Evolutionary conservation across 257 asterid genomes (phyloP).

Genomic region (Eustoma russellianum): DNA sequence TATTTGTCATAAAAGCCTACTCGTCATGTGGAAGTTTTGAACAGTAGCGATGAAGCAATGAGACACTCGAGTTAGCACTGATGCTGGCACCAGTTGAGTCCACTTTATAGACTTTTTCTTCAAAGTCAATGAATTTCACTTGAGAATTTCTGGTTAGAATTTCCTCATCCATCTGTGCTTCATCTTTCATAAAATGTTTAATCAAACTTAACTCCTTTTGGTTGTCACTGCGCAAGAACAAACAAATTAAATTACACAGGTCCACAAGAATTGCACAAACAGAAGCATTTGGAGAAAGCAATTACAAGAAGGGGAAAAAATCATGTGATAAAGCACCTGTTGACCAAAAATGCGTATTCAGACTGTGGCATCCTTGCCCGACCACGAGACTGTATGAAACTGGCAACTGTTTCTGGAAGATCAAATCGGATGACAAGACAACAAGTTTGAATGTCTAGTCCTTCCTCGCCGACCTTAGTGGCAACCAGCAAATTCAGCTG

Average conservation of each 20-base stretch:
- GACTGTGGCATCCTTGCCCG: constrained; percentile 98
- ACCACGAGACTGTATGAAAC: constrained; percentile 97
- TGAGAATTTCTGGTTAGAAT: constrained; percentile 53
- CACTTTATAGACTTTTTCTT: constrained; percentile 60
- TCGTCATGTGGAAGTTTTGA: constrained; percentile 92
- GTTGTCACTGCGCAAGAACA: constrained; percentile 44
- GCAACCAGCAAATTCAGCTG: constrained; percentile 94
- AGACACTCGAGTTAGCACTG: constrained; percentile 62
- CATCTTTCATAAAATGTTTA: constrained; percentile 59
- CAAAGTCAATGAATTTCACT: constrained; percentile 29
- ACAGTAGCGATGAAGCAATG: constrained; percentile 84
- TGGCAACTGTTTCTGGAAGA: constrained; percentile 96
- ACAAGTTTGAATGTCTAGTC: constrained; percentile 98
- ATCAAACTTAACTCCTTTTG: constrained; percentile 57
- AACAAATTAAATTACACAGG: constrained; percentile 13
- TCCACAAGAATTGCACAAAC: constrained; percentile 11
- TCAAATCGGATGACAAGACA: constrained; percentile 98
- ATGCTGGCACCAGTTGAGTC: constrained; percentile 78
- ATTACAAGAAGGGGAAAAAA: background rate
- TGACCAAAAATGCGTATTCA: constrained; percentile 85
- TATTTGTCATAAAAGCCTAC: constrained; percentile 37
- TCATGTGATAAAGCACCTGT: constrained; percentile 49
- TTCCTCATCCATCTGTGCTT: constrained; percentile 69
- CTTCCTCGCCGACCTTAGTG: constrained; percentile 99
- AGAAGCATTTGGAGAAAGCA: constrained; percentile 16